Base-by-base conservation (phyloP, 2,329 filamentous ascomycete genomes). In the Aspergillus udagawae region DNA sequence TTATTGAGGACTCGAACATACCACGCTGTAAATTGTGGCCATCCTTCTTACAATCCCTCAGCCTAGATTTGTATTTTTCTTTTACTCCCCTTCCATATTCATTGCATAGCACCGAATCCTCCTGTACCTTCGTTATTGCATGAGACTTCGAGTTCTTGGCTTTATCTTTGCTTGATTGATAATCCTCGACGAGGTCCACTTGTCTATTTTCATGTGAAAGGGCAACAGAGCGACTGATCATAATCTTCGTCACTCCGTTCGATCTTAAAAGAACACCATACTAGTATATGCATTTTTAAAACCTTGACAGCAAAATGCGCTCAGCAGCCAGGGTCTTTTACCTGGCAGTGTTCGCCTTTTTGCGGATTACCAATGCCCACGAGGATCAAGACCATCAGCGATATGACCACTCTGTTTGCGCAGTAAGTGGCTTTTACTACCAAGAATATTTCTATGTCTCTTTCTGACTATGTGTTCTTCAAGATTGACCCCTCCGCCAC, bases 401-500 rank as follows among this genome's bases (percentile, higher is more conserved):
- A 14, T 59, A 72, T 57, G 58, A 63, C 28, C 59, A 78, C 67
- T 77, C 82, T 69, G 76, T 81, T 67, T 85, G 83, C 74, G 81
- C 82, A 66, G 82, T 85, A 78, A 77, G 82, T 75, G 29, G 9
- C 44, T n/a, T 20, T 14, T 35, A 17, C 14, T 27, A 28, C 27
- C 51, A 9, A n/a, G 5, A n/a, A 23, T 35, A 27, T 21, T 6
- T n/a, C 25, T 3, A 67, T 69, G 49, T 63, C 41, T 45, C 38
- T 57, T 51, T 63, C 67, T 61, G 60, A 20, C 45, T 53, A 38
- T 45, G 21, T 54, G 8, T 21, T 25, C 41, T 10, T 49, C 47
- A 80, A 96, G 91, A 90, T 96, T 67, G 91, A 94, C 45, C 91
- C 92, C 20, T 87, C 88, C 65, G 85, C 91, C 60, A 95, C 94